Evolutionary conservation across 371 early-diverging fungal species (phyloP), one percentile per base, ranked within the genome.

Genomic region (Rhizopus delemar): DNA sequence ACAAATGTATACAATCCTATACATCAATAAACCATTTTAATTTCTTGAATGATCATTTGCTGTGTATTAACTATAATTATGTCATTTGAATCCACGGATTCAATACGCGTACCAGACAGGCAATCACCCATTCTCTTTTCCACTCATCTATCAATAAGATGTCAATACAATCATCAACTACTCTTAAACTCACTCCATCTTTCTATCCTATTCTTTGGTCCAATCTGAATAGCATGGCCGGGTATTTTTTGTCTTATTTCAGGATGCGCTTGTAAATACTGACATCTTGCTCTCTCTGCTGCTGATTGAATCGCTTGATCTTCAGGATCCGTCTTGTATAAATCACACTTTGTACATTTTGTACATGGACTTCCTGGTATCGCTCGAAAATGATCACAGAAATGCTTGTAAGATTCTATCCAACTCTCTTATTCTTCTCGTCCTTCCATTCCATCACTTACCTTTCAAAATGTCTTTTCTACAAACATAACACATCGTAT

Each of bases 401-500:
- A 88, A 64, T 88, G 88, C 11, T 59, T 51, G 53, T 88, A 88
- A 0, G 80, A 78, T 59, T 83, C 85, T 77, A 31, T 11, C 4
- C 9, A 8, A 32, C 4, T 39, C 38, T 33, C 34, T 32, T 3
- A 7, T 31, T 38, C 32, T 8, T 9, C 28, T 11, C 15, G 8
- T 29, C 29, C 4, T 46, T 5, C 13, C 4, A 5, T 9, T 5
- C 8, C 13, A 15, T 8, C 7, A 12, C 5, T 36, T 55, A 62
- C 67, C 67, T 53, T 67, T 53, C 2, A 65, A 53, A 52, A 85
- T 82, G 56, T 85, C 86, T 53, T 83, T 76, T 56, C 88, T 73
- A 57, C 88, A 88, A 4, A 86, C 67, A 66, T 86, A 86, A 53
- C 88, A 88, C 88, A 88, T 88, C 28, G 73, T 60, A 65, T 85